Base-by-base conservation (phyloP, 2,329 filamentous ascomycete species). In the Mycosphaerella arachidis region DNA sequence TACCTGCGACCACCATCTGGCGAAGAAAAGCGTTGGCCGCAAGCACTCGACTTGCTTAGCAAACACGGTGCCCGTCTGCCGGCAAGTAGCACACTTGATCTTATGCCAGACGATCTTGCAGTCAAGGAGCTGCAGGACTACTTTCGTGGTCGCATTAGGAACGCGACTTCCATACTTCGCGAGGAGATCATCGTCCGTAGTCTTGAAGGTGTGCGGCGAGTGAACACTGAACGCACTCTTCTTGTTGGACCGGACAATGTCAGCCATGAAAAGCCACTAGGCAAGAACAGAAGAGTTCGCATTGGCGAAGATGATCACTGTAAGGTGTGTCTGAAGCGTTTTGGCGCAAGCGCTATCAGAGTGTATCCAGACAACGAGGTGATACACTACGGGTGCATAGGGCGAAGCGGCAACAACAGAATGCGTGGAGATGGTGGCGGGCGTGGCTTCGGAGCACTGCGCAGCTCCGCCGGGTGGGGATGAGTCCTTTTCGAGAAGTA, bases 1-100 rank as follows among this genome's bases (percentile, higher is more conserved):
- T 99, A 97, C 73, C 84, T 99, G 3, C 86, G 86, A 1, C 94
- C 94, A 0, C 87, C 89, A 0, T 83, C 95, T 68, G 76, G 85
- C 60, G 84, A 87, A 8, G 88, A 89, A 65, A 72, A 72, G 48
- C 68, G 68, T 30, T 88, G 92, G 72, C 82, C 82, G 1, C 91
- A 93, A 1, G 94, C 94, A 0, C 82, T 99, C 6, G 85, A 89
- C 33, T 84, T 99, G 18, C 85, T 99, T n/a, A 92, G 90, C 48
- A 90, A 90, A 68, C 94, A 99, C 72, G 94, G 94, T 52, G 91
- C 93, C 10, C 89, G 94, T 10, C 84, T 99, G 6, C 93, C 95
- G 0, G 92, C 94, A 0, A 85, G 86, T 4, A 93, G 90, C 35
- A 96, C 93, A 0, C 81, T 99, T 7, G 86, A 89, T 20, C 82